Evolutionary conservation across 495 filamentous ascomycete genomes (phyloP), one percentile per base, ranked within the genome.

Genomic region (Neurospora tetraspora): DNA sequence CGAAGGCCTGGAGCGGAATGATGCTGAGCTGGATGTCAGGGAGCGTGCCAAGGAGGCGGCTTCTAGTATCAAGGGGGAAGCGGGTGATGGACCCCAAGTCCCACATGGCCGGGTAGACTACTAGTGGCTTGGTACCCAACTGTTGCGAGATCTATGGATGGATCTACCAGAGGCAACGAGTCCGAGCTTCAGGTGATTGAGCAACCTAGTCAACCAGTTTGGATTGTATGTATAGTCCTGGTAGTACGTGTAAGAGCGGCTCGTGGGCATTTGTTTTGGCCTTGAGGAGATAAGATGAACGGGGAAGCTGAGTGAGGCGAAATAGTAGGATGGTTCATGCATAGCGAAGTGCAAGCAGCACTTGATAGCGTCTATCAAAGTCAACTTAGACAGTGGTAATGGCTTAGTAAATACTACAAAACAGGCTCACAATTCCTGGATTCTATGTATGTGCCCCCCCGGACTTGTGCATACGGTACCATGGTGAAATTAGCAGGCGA

Each of bases 11-110:
- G 82, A 89, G 76, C 80, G 89, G 39, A 76, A 75, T 31, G 95
- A 98, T 82, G 80, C 81, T n/a, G 93, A 96, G 76, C 78, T 94
- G 72, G 94, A 97, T 81, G 90, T 96, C 11, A 85, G 89, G 70
- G 93, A 98, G 82, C 83, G 92, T 69, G 93, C 91, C 11, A 97
- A 93, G 83, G 91, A 88, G 61, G 94, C 92, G 7, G 79, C 90
- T 9, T 89, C 88, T 82, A 88, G 94, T 77, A 83, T 97, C 81
- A 86, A 82, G 73, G 72, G 77, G 18, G 39, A 61, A n/a, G 37
- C 45, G 27, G 6, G 27, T 16, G 31, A 65, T 34, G 53, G 12
- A 18, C 53, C 11, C 23, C 27, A 27, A 65, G 27, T 65, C 27
- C 47, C 47, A 27, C 47, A 59, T 5, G 47, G 47, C 23, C 47